Percentiles rank a stretch among this genome's conserved stretches.
These are phyloP conservation scores for Talaromyces liani DNA, from an alignment of 495 filamentous ascomycete species.

Conservation along the genomic window DNA sequence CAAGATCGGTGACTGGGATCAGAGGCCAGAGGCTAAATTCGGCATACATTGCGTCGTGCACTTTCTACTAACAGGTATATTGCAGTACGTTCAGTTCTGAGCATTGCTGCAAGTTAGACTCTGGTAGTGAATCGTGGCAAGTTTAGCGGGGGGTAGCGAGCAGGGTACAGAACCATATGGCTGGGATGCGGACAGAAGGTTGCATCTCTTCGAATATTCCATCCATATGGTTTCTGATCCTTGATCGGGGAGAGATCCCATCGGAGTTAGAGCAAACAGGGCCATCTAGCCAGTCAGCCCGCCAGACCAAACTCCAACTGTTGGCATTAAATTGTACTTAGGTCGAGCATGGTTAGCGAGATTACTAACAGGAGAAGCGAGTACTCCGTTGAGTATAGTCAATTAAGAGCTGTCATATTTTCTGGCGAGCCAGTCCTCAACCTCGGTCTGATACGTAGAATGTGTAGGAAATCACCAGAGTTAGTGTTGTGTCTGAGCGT, in stretches of 20 bases:
- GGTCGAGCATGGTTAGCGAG: neutral
- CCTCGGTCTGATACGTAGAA: neutral
- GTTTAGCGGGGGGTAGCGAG: neutral
- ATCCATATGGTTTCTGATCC: neutral
- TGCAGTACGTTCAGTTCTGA: neutral
- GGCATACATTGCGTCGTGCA: neutral
- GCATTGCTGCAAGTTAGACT: neutral
- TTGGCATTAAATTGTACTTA: neutral
- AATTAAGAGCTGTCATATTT: neutral
- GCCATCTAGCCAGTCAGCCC: neutral
- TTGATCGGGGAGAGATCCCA: neutral
- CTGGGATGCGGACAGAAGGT: neutral
- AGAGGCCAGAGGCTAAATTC: neutral
- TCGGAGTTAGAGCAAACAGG: neutral
- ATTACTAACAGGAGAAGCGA: neutral
- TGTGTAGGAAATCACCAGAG: neutral
- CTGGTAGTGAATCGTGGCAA: conserved; percentile 4
- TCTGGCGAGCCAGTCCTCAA: neutral
- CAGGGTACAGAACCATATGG: conserved; percentile 1
- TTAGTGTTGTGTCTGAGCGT: neutral
- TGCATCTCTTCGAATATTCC: neutral
- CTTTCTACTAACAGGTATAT: neutral
- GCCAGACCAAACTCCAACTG: neutral
- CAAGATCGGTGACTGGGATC: neutral
- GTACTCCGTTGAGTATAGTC: neutral